A percentile compares a stretch with the other conserved stretches of the same genome.
These are phyloP conservation scores for Acanthamoeba triangularis DNA, from an alignment of 208 protist species.

Conservation along the genomic window DNA sequence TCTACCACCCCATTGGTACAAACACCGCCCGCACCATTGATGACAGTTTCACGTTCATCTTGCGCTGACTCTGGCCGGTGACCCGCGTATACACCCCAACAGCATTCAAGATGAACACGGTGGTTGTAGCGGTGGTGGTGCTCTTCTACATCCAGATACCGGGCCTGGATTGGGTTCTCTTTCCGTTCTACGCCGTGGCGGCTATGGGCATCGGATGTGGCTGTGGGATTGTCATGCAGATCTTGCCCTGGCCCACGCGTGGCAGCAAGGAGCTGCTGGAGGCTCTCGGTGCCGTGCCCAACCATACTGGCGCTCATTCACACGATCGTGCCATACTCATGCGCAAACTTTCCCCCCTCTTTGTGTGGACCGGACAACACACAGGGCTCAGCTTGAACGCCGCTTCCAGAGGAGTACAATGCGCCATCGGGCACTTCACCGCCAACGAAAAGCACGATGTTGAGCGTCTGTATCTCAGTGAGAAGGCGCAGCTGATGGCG, in stretches of 20 bases:
- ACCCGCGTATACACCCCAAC: not conserved
- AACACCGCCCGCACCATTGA: not conserved
- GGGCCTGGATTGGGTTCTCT: slow-evolving; percentile 3
- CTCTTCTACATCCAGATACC: slow-evolving; percentile 39
- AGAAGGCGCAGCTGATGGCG: slow-evolving; percentile 56
- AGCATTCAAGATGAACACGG: slow-evolving; percentile 47
- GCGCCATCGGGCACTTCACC: slow-evolving; percentile 21
- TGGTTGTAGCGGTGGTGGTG: not conserved
- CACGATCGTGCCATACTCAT: not conserved
- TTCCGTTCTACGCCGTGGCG: slow-evolving; percentile 9
- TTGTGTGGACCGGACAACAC: not conserved
- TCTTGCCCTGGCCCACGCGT: slow-evolving; percentile 35
- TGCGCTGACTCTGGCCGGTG: not conserved
- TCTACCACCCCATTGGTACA: slow-evolving; percentile 21
- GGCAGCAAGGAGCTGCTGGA: slow-evolving; percentile 1
- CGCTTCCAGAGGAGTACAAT: slow-evolving; percentile 20
- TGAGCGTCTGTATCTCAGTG: slow-evolving; percentile 45
- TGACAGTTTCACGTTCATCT: not conserved
- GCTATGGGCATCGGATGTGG: slow-evolving; percentile 28
- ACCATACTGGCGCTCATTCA: not conserved
- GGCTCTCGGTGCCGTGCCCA: not conserved
- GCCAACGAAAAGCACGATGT: not conserved
- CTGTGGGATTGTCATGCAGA: not conserved
- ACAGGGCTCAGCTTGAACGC: slow-evolving; percentile 40
- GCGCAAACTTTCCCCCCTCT: not conserved